A percentile compares a stretch with the other conserved stretches of the same genome.
Conservation (phyloP, 2,329 filamentous ascomycete genomes). For the Magnaporthiopsis incrustans region DNA sequence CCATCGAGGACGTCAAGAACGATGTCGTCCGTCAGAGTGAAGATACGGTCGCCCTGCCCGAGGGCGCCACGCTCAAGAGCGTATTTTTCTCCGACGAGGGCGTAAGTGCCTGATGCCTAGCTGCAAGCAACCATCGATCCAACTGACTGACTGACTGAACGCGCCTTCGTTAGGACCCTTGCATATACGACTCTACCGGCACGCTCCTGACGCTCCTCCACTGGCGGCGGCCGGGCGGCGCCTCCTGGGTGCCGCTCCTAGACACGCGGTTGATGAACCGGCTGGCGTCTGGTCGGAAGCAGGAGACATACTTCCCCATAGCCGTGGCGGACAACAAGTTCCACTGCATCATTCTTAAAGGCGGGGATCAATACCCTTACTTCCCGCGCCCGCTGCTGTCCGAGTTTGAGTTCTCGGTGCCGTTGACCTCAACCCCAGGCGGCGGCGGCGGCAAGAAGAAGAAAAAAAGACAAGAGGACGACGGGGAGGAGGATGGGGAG, state of each 20-base stretch:
- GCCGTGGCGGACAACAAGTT: conserved; percentile 88
- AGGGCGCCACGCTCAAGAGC: conserved; percentile 63
- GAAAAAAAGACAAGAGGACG: conserved; percentile 17
- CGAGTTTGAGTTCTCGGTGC: conserved; percentile 88
- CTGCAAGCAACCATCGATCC: not conserved
- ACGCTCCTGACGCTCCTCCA: conserved; percentile 81
- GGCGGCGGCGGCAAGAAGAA: conserved; percentile 21
- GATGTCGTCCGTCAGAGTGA: conserved; percentile 94
- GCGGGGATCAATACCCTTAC: conserved; percentile 85
- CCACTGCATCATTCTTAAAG: conserved; percentile 98
- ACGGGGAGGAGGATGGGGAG: conserved; percentile 25
- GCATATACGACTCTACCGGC: conserved; percentile 90
- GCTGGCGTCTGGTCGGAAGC: conserved; percentile 74
- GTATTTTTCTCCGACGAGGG: conserved; percentile 90
- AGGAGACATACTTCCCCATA: conserved; percentile 90
- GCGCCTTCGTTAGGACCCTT: conserved; percentile 63
- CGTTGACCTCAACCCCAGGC: conserved; percentile 48
- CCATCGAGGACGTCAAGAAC: conserved; percentile 87
- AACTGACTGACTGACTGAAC: not conserved
- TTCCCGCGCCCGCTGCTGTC: conserved; percentile 84
- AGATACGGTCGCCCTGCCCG: conserved; percentile 78
- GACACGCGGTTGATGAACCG: conserved; percentile 81
- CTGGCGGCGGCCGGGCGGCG: conserved; percentile 80
- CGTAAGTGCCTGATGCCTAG: conserved; percentile 41
- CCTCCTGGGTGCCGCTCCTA: conserved; percentile 84